These are phyloP conservation scores for Jamesozyma jinghongensis DNA, from an alignment of 805 yeast genomes.

Conservation along the genomic window DNA sequence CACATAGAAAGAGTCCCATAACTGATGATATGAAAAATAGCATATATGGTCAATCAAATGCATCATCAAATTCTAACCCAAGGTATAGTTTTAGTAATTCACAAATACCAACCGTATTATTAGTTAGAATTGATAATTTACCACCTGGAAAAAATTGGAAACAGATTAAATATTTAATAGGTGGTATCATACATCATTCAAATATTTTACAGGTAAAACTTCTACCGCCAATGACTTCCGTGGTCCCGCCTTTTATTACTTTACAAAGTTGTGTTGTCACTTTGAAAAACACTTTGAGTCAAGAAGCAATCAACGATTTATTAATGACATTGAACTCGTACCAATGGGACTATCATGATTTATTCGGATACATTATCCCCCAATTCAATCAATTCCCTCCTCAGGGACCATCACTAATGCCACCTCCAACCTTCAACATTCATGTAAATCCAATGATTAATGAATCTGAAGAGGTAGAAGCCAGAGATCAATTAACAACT, in stretches of 20 bases:
- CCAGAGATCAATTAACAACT: too few relatives aligned
- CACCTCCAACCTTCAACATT: not conserved
- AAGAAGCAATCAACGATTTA: slow-evolving; percentile 18
- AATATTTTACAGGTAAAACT: slow-evolving; percentile 24
- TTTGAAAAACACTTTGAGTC: slow-evolving; percentile 13
- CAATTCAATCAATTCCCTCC: not conserved
- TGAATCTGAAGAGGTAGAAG: too few relatives aligned
- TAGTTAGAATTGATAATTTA: slow-evolving; percentile 25
- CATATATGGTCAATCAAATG: not conserved
- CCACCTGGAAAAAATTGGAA: slow-evolving; percentile 31
- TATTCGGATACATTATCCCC: slow-evolving; percentile 23
- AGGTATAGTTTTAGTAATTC: not conserved
- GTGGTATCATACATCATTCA: slow-evolving; percentile 27
- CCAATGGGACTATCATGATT: slow-evolving; percentile 27
- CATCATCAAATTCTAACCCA: too few relatives aligned
- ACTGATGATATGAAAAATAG: not conserved
- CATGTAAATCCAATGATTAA: not conserved
- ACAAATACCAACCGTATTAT: not conserved
- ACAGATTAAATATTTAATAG: slow-evolving; percentile 27
- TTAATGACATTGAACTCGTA: slow-evolving; percentile 23
- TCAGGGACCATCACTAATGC: not conserved
- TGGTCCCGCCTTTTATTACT: slow-evolving; percentile 27
- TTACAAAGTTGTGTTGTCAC: slow-evolving; percentile 27
- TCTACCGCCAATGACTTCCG: slow-evolving; percentile 26
- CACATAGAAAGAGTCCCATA: not conserved